Percentiles rank a stretch among this genome's conserved stretches.
Evolutionary conservation across 202 grass and related monocot species (phyloP).

Genomic region (Eragrostis tef): DNA sequence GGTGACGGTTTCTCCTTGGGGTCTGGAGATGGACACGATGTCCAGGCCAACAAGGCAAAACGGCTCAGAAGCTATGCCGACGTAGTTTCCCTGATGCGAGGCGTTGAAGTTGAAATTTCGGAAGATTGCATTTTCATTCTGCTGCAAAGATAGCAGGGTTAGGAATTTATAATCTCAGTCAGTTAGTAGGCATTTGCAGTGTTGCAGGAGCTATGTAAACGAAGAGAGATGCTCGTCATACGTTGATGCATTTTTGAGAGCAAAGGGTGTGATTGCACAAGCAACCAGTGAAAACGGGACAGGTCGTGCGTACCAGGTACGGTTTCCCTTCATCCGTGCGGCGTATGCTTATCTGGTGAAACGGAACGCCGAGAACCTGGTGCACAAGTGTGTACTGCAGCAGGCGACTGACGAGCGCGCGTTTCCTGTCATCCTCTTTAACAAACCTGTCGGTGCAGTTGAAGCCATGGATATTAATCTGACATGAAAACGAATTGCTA

Average conservation of each 20-base stretch:
- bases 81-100: constrained; percentile 84
- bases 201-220: neutral
- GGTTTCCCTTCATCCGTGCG: constrained; percentile 68
- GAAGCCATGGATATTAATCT: neutral
- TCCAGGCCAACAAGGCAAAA: constrained; percentile 76
- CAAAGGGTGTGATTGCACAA: neutral
- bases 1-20: constrained; percentile 42
- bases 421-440: constrained; percentile 74
- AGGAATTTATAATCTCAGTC: too few relatives aligned
- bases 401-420: constrained; percentile 70
- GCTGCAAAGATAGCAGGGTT: constrained; percentile 38
- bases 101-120: constrained; percentile 74
- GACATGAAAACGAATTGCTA: neutral
- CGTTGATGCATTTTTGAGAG: too few relatives aligned
- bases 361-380: constrained; percentile 55
- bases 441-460: constrained; percentile 53
- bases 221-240: too few relatives aligned
- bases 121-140: constrained; percentile 26
- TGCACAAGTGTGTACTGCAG: constrained; percentile 67
- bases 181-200: too few relatives aligned
- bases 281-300: neutral
- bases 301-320: constrained; percentile 56
- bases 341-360: constrained; percentile 55
- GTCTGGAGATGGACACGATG: constrained; percentile 63
- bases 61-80: constrained; percentile 74